Conservation (phyloP, 1,284 basidiomycete species). For the Cerioporus squamosus region DNA sequence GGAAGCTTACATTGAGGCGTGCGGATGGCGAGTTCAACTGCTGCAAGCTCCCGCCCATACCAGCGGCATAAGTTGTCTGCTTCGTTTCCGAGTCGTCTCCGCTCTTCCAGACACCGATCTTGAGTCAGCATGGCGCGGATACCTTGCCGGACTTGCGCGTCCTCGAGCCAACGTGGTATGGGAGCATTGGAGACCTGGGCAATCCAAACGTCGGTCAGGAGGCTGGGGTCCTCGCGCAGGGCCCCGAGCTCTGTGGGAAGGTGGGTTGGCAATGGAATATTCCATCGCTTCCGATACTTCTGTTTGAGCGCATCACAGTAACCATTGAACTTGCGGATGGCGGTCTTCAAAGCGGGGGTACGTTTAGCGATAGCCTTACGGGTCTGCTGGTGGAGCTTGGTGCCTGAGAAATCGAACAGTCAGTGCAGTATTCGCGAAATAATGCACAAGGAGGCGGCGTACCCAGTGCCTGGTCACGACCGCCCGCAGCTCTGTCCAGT, state of each 20-base stretch:
- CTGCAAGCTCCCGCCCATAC: slow-evolving; percentile 26
- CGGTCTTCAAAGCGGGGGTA: slow-evolving; percentile 36
- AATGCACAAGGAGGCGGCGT: slow-evolving; percentile 5
- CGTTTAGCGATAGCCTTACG: slow-evolving; percentile 37
- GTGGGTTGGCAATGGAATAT: slow-evolving; percentile 35
- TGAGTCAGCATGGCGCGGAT: slow-evolving; percentile 31
- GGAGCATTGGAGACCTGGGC: slow-evolving; percentile 10
- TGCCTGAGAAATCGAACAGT: slow-evolving; percentile 29
- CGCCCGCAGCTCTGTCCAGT: slow-evolving; percentile 38
- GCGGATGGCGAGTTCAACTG: slow-evolving; percentile 23
- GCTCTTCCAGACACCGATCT: slow-evolving; percentile 36
- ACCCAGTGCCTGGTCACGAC: slow-evolving; percentile 38
- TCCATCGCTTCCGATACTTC: slow-evolving; percentile 29
- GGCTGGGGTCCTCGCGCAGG: slow-evolving; percentile 31
- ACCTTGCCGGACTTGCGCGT: slow-evolving; percentile 28
- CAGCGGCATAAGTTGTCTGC: slow-evolving; percentile 31
- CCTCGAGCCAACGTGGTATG: slow-evolving; percentile 40
- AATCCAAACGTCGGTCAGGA: slow-evolving; percentile 48
- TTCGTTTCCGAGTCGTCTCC: slow-evolving; percentile 23
- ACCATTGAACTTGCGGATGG: slow-evolving; percentile 40
- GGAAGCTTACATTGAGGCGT: slow-evolving; percentile 4
- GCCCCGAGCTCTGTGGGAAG: slow-evolving; percentile 25
- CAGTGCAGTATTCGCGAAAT: neutral
- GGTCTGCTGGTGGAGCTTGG: slow-evolving; percentile 43
- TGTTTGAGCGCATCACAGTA: slow-evolving; percentile 35